These are phyloP conservation scores for Zalaria sp. DNA, from an alignment of 2,329 filamentous ascomycete genomes.

Conservation along the genomic window DNA sequence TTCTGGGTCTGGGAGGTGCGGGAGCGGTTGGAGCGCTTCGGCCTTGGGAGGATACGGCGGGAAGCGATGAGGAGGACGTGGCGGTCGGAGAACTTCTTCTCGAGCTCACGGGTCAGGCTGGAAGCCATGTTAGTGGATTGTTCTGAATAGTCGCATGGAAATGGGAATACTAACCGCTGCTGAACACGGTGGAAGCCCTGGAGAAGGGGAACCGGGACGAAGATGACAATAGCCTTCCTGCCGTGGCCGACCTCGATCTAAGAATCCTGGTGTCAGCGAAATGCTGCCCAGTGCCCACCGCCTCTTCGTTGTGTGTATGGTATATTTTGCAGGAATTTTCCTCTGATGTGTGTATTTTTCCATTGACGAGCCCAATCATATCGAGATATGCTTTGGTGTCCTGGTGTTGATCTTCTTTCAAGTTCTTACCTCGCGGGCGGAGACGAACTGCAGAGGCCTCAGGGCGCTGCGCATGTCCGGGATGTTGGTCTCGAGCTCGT, in stretches of 20 bases:
- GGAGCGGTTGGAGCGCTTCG: constrained; percentile 93
- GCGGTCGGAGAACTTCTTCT: constrained; percentile 99
- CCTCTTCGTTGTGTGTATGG: constrained; percentile 27
- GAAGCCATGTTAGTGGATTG: constrained; percentile 5
- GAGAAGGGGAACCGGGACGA: constrained; percentile 99
- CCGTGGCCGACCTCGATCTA: constrained; percentile 99
- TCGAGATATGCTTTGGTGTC: constrained; percentile 2
- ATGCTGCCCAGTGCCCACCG: constrained; percentile 42
- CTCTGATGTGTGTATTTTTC: constrained; percentile 1
- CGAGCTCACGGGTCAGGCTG: constrained; percentile 97
- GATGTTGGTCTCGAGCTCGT: constrained; percentile 98
- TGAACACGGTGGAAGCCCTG: constrained; percentile 98
- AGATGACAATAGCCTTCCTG: constrained; percentile 99
- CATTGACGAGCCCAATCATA: background rate
- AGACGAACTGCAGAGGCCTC: constrained; percentile 96
- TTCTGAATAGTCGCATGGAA: background rate
- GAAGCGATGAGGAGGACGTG: constrained; percentile 98
- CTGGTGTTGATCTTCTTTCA: background rate
- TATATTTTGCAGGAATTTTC: background rate
- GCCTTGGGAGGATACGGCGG: constrained; percentile 95
- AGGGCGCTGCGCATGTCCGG: constrained; percentile 92
- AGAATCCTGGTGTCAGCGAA: constrained; percentile 41
- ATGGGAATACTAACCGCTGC: constrained; percentile 67
- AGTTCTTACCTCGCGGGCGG: constrained; percentile 91
- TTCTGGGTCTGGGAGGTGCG: constrained; percentile 97